phyloP scores from a whole-genome alignment of 2,329 filamentous ascomycete species.

The Monilinia polystroma region DNA sequence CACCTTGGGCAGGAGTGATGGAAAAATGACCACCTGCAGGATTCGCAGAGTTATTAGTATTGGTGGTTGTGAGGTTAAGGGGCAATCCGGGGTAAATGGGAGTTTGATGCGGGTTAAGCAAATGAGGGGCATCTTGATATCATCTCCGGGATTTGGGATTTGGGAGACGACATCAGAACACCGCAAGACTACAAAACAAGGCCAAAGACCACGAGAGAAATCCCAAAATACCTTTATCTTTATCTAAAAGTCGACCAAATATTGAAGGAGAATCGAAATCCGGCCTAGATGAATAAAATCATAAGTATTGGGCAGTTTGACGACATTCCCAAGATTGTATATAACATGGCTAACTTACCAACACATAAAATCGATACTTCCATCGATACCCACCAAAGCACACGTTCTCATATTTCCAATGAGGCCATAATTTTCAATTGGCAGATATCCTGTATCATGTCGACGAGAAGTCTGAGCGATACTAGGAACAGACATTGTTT shows the following conservation, averaged over 20 bases:
- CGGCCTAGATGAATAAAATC: constrained; percentile 51
- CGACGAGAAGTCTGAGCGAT: constrained; percentile 25
- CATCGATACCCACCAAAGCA: constrained; percentile 71
- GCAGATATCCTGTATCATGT: constrained; percentile 37
- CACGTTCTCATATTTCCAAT: constrained; percentile 81
- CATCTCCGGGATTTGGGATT: constrained; percentile 3
- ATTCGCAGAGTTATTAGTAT: constrained; percentile 22
- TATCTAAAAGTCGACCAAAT: constrained; percentile 73
- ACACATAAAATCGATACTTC: constrained; percentile 75
- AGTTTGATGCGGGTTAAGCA: constrained; percentile 4
- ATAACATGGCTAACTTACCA: constrained; percentile 51
- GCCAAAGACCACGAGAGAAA: neutral
- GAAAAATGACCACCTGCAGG: constrained; percentile 64
- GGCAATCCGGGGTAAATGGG: neutral
- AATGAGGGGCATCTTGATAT: neutral
- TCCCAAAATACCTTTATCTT: constrained; percentile 51
- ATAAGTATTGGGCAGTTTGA: constrained; percentile 4
- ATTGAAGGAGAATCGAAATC: constrained; percentile 76
- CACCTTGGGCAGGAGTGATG: constrained; percentile 55
- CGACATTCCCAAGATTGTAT: neutral
- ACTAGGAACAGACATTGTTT: constrained; percentile 7
- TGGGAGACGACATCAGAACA: neutral
- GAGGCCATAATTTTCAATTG: constrained; percentile 74
- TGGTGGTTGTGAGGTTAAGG: neutral
- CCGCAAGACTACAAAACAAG: too few species aligned